Evolutionary conservation across 2,329 filamentous ascomycete species (phyloP), one percentile per base, ranked within the genome.

Genomic region (Fonsecaea monophora): DNA sequence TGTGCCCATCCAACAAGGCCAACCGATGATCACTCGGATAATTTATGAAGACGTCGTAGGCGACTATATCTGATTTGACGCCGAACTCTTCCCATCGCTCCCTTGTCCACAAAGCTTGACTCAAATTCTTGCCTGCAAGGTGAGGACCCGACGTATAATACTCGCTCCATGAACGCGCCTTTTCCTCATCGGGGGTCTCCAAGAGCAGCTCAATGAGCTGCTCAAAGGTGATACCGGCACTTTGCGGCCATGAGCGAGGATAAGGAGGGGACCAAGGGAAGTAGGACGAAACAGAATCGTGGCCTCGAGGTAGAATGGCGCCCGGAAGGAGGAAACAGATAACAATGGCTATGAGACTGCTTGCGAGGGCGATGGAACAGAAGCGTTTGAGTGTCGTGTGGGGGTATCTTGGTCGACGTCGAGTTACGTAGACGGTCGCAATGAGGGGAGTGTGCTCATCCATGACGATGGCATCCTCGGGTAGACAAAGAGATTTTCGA

Each of bases 91-190:
- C 82, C 90, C 92, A 92, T 72, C 84, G 87, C 65, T 92, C 85
- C 71, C 86, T 84, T 0, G 92, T 95, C 91, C 91, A 94, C 53
- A 88, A 78, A 2, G 89, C 90, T 80, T 92, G 90, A 58, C 89
- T 92, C 67, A 89, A 83, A 75, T 94, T 95, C 79, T 90, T 88
- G 21, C 92, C 91, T 0, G 90, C 90, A 57, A 94, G 79, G 78
- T 94, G 92, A 18, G 89, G 85, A 0, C 92, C 92, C 0, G 89
- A 82, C 0, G 91, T 91, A 74, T 94, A 94, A 77, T 94, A 94
- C 68, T 82, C 82, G 77, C 88, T 92, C 90, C 90, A 94, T 78
- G 92, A 87, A 69, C 86, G 83, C 8, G 85, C 86, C 69, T 85
- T 85, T 15, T 81, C 78, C 42, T 83, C 81, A 53, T 82, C 81